These are phyloP conservation scores for Candida andamanensis DNA, from an alignment of 805 yeast species.

Conservation along the genomic window DNA sequence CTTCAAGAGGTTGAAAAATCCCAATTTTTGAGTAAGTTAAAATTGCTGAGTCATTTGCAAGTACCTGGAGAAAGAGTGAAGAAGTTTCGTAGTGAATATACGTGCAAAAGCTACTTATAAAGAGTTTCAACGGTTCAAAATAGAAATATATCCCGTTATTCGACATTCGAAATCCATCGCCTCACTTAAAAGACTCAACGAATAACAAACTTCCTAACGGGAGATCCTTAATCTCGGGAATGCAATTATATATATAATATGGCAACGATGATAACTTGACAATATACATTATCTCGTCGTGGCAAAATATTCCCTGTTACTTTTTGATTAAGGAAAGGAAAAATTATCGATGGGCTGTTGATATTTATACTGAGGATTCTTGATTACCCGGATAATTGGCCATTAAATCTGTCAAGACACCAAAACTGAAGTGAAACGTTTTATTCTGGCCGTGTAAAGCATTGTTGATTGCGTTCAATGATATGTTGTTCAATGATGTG, in stretches of 20 bases:
- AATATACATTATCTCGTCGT: slow-evolving; percentile 59
- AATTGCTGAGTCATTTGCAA: too few relatives aligned
- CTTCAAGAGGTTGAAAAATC: too few relatives aligned
- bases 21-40: too few relatives aligned
- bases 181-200: slow-evolving; percentile 47
- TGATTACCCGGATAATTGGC: slow-evolving; percentile 8
- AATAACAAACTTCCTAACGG: slow-evolving; percentile 58
- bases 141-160: slow-evolving; percentile 42
- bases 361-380: slow-evolving; percentile 5
- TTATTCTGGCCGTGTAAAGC: too few relatives aligned
- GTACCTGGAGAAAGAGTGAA: too few relatives aligned
- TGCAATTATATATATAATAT: slow-evolving; percentile 32
- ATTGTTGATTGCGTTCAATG: too few relatives aligned
- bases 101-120: too few relatives aligned
- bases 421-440: too few relatives aligned
- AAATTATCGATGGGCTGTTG: slow-evolving; percentile 2
- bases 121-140: too few relatives aligned
- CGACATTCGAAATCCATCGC: slow-evolving; percentile 61
- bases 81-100: too few relatives aligned
- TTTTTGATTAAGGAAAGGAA: slow-evolving; percentile 48
- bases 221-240: slow-evolving; percentile 51
- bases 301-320: slow-evolving; percentile 59
- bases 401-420: too few relatives aligned
- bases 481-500: too few relatives aligned
- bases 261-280: slow-evolving; percentile 66